These are phyloP conservation scores for Auricularia sp. DNA, from an alignment of 768 basidiomycete genomes.

Conservation along the genomic window DNA sequence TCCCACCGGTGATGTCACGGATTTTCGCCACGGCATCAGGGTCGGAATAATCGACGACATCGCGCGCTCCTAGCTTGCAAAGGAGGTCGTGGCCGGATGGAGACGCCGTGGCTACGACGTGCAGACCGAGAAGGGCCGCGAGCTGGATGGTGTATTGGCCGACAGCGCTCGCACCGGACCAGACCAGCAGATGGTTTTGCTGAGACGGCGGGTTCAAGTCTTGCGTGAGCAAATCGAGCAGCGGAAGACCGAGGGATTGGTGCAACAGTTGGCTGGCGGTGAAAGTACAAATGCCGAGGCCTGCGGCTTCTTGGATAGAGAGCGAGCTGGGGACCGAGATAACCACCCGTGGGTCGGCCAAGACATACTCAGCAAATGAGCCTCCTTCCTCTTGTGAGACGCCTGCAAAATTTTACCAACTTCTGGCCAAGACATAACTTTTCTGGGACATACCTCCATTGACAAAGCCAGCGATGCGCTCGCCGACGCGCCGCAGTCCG, in stretches of 20 bases:
- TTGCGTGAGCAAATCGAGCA: not conserved
- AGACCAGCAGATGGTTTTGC: not conserved
- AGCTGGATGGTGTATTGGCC: no score
- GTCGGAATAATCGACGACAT: slow-evolving; percentile 33
- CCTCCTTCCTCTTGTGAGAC: slow-evolving; percentile 10
- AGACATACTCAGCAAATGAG: slow-evolving; percentile 20
- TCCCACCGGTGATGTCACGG: slow-evolving; percentile 22
- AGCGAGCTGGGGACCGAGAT: slow-evolving; percentile 17
- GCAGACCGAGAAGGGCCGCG: no score
- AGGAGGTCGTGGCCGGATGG: slow-evolving; percentile 30
- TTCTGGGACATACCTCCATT: slow-evolving; percentile 14
- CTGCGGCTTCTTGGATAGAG: slow-evolving; percentile 12
- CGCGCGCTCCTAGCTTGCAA: slow-evolving; percentile 30
- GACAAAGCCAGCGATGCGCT: slow-evolving; percentile 19
- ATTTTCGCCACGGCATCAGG: slow-evolving; percentile 28
- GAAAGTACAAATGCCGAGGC: slow-evolving; percentile 10
- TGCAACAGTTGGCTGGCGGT: slow-evolving; percentile 11
- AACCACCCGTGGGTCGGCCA: slow-evolving; percentile 15
- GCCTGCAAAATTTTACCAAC: not conserved
- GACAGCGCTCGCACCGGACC: not conserved
- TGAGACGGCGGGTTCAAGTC: not conserved
- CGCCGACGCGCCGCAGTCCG: slow-evolving; percentile 15
- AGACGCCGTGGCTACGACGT: slow-evolving; percentile 34
- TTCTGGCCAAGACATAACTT: not conserved
- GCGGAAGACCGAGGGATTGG: not conserved